Conservation (phyloP, 2,329 filamentous ascomycete species). For the Colletotrichum gloeosporioides region DNA sequence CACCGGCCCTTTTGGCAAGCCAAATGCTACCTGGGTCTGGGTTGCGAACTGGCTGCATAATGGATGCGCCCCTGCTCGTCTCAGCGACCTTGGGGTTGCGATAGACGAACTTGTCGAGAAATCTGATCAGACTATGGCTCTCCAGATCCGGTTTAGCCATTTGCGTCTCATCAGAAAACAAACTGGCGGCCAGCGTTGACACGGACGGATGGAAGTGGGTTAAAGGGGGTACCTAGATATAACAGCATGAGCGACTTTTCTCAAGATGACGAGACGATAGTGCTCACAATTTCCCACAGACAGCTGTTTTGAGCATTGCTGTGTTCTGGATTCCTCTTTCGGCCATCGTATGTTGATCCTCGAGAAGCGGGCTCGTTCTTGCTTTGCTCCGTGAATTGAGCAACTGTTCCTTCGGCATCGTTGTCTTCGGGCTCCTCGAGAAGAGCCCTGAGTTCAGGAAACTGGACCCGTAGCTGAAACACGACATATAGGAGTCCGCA, state of each 20-base stretch:
- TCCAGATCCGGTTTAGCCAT: constrained; percentile 89
- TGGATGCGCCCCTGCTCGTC: constrained; percentile 77
- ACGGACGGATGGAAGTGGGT: constrained; percentile 94
- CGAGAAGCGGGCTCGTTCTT: constrained; percentile 27
- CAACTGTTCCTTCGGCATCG: constrained; percentile 55
- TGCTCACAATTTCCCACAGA: constrained; percentile 84
- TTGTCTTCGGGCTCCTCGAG: constrained; percentile 80
- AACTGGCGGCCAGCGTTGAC: constrained; percentile 76
- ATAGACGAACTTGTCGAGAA: constrained; percentile 99
- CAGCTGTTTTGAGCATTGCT: constrained; percentile 93
- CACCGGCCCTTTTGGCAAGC: constrained; percentile 55
- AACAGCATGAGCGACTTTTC: neutral
- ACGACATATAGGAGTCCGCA: constrained; percentile 93
- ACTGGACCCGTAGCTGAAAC: constrained; percentile 77
- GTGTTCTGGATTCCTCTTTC: constrained; percentile 90
- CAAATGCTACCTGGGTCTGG: constrained; percentile 62
- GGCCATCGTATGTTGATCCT: constrained; percentile 73
- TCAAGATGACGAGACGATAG: neutral
- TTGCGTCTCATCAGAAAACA: constrained; percentile 73
- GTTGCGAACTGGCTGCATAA: constrained; percentile 88
- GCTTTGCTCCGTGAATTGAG: constrained; percentile 23
- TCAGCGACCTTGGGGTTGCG: constrained; percentile 81
- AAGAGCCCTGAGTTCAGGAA: constrained; percentile 80
- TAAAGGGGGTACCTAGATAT: constrained; percentile 64
- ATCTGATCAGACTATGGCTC: constrained; percentile 90